Evolutionary conservation across 1,284 basidiomycete species (phyloP).

Genomic region (Tylopilus sp.): DNA sequence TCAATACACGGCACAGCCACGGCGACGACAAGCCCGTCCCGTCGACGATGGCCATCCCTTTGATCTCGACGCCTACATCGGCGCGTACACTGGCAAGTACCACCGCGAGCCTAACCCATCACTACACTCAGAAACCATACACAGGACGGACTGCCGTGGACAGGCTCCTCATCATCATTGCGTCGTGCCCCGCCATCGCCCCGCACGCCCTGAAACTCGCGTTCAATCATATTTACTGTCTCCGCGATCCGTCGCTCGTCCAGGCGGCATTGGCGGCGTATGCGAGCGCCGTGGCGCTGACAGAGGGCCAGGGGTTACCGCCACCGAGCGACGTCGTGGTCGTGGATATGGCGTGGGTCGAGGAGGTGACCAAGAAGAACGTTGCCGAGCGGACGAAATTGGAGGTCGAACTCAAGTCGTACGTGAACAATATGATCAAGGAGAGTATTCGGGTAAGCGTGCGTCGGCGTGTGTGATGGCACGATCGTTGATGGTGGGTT

Average conservation of each 20-base stretch:
- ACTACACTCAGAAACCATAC: background rate
- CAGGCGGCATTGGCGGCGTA: constrained; percentile 56
- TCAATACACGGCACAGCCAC: constrained; percentile 7
- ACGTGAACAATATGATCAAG: constrained; percentile 89
- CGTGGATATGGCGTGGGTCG: constrained; percentile 63
- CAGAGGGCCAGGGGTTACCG: constrained; percentile 46
- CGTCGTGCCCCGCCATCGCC: constrained; percentile 63
- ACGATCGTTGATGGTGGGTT: background rate
- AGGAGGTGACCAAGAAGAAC: constrained; percentile 60
- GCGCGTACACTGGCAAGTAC: constrained; percentile 32
- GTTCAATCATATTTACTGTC: constrained; percentile 57
- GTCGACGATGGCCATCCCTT: constrained; percentile 78
- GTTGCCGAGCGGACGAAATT: constrained; percentile 68
- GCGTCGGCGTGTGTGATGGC: too few relatives aligned
- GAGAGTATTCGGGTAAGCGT: constrained; percentile 83
- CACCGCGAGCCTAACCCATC: background rate
- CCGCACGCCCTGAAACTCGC: constrained; percentile 66
- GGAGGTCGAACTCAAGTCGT: constrained; percentile 87
- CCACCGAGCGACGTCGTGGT: constrained; percentile 46
- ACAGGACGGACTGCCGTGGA: constrained; percentile 69
- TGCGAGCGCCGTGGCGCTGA: constrained; percentile 45
- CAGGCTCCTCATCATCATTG: constrained; percentile 65
- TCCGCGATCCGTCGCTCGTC: constrained; percentile 62
- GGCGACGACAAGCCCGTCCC: constrained; percentile 32
- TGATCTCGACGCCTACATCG: constrained; percentile 61